phyloP scores from a whole-genome alignment of 2,329 filamentous ascomycete genomes.

The Clonostachys chloroleuca region DNA sequence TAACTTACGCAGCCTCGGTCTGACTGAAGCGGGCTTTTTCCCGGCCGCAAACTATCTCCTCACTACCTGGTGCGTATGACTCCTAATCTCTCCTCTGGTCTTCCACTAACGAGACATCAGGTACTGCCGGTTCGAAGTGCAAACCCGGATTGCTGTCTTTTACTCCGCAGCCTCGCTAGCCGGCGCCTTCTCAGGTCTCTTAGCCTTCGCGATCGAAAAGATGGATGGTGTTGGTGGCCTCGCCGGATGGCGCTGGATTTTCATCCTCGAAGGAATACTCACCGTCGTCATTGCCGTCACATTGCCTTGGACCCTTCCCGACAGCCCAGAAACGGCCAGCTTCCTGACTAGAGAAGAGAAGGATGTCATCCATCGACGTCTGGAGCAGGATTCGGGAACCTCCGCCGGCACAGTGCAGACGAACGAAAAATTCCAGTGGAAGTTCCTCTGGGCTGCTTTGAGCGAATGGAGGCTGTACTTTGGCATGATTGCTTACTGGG shows the following conservation, averaged over 20 bases:
- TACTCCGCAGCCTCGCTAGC: slow-evolving; percentile 15
- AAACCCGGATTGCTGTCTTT: slow-evolving; percentile 16
- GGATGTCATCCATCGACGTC: background rate
- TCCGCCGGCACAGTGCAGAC: background rate
- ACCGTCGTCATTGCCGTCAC: slow-evolving; percentile 27
- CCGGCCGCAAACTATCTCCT: slow-evolving; percentile 58
- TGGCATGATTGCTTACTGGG: slow-evolving; percentile 28
- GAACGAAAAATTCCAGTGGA: slow-evolving; percentile 3
- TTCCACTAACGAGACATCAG: slow-evolving; percentile 17
- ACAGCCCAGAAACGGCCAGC: slow-evolving; percentile 5
- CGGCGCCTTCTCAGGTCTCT: slow-evolving; percentile 13
- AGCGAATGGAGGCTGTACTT: slow-evolving; percentile 34
- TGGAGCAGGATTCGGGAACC: background rate
- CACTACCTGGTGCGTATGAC: background rate
- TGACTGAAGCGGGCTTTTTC: slow-evolving; percentile 63
- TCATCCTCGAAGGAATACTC: slow-evolving; percentile 13
- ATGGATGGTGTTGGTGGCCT: slow-evolving; percentile 10
- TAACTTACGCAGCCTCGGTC: slow-evolving; percentile 35
- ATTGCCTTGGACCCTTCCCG: slow-evolving; percentile 41
- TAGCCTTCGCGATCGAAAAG: slow-evolving; percentile 13
- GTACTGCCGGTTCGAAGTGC: slow-evolving; percentile 3
- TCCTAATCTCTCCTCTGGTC: background rate
- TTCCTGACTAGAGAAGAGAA: slow-evolving; percentile 1
- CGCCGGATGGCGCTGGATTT: slow-evolving; percentile 15
- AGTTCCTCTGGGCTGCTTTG: slow-evolving; percentile 15